Base-by-base conservation (phyloP, 352 stramenopile genomes). In the Detonula confervacea region DNA sequence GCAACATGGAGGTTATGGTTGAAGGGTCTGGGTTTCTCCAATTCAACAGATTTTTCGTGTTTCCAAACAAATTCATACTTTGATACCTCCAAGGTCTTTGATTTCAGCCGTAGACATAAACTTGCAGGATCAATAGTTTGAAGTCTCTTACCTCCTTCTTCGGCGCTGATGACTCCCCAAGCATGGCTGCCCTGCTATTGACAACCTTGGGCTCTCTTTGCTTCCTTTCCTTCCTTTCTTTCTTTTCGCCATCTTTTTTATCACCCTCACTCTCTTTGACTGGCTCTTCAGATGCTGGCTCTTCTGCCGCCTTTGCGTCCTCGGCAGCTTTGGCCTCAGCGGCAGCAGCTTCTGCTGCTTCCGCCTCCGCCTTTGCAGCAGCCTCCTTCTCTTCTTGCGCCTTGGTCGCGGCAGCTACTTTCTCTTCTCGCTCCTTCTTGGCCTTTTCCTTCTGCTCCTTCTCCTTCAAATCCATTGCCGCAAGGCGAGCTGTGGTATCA, bases 101-200 rank as follows among this genome's bases (percentile, higher is more conserved):
- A n/a, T n/a, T n/a, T n/a, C n/a, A n/a, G n/a, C n/a, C n/a, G n/a
- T n/a, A n/a, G n/a, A n/a, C n/a, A n/a, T n/a, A n/a, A n/a, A n/a
- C n/a, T n/a, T n/a, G n/a, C n/a, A n/a, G n/a, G n/a, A n/a, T n/a
- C n/a, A 52, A 35, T 22, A 30, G 8, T 35, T 47, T 37, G 29
- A 56, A 51, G 18, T 16, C 30, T 73, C 80, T 76, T 65, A 89
- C 77, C 63, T 82, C 81, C 60, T 74, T 73, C 49, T 71, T 81
- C 1, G 69, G 71, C 62, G 66, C 63, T 24, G 73, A 69, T 33
- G 79, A 79, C 20, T 55, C 68, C 44, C 63, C 85, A 27, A 93
- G 69, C 37, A 79, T 74, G 12, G 85, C 87, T 33, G 87, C 87
- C 69, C 87, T 52, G 7, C 80, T 85, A 62, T 92, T 92, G 18